phyloP scores from a whole-genome alignment of 169 alveolate species.

The Eimeria praecox region DNA sequence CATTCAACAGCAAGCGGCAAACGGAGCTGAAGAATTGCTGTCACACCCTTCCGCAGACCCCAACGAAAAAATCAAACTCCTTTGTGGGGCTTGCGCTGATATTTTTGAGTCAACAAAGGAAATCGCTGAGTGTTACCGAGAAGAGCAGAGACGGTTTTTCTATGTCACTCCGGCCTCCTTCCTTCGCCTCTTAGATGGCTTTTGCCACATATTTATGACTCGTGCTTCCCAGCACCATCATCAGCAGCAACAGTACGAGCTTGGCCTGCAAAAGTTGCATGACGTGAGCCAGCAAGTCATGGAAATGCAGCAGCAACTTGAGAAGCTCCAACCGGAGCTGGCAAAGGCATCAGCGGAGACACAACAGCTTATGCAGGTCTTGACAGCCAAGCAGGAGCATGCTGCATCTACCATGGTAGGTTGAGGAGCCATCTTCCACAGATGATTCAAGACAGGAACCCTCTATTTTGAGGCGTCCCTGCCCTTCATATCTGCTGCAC shows the following conservation, averaged over 20 bases:
- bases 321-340: slow-evolving; percentile 91
- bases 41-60: background rate
- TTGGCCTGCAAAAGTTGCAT: slow-evolving; percentile 96
- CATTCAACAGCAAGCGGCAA: background rate
- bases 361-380: slow-evolving; percentile 91
- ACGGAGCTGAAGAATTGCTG: background rate
- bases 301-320: slow-evolving; percentile 92
- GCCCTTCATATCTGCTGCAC: background rate
- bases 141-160: slow-evolving; percentile 94
- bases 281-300: slow-evolving; percentile 94
- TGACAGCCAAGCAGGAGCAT: slow-evolving; percentile 93
- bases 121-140: slow-evolving; percentile 89
- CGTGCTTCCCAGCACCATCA: slow-evolving; percentile 93
- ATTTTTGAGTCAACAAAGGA: slow-evolving; percentile 93
- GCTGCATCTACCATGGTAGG: slow-evolving; percentile 91
- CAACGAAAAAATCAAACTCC: background rate
- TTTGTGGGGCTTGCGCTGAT: slow-evolving; percentile 91
- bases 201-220: slow-evolving; percentile 92
- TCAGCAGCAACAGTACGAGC: slow-evolving; percentile 91
- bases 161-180: slow-evolving; percentile 98
- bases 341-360: slow-evolving; percentile 93
- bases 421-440: background rate
- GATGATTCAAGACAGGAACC: background rate
- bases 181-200: slow-evolving; percentile 95
- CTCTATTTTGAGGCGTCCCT: background rate